Percentiles rank a stretch among this genome's conserved stretches.
Conservation (phyloP, 345 rosid genomes). For the Anastatica hierochuntica region DNA sequence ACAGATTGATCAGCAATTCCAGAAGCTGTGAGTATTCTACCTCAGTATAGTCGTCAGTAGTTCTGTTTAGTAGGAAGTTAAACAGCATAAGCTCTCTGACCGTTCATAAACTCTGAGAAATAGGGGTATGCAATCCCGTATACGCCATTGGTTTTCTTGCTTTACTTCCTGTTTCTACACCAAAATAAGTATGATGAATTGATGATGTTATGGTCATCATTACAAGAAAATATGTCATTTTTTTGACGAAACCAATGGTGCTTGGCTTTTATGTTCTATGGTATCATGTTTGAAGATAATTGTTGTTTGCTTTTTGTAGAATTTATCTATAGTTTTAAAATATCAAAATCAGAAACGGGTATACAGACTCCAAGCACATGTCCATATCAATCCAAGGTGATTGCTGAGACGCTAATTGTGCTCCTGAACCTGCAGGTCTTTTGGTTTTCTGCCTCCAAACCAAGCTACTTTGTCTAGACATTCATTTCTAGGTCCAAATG, state of each 20-base stretch:
- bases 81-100: neutral
- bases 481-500: slow-evolving; percentile 80
- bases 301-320: neutral
- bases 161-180: neutral
- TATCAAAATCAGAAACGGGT: neutral
- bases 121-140: neutral
- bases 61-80: neutral
- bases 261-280: neutral
- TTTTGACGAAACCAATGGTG: neutral
- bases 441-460: slow-evolving; percentile 55
- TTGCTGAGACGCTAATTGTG: neutral
- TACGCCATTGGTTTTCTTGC: neutral
- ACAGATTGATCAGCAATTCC: slow-evolving; percentile 65
- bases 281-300: too few species aligned
- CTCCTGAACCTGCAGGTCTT: slow-evolving; percentile 43
- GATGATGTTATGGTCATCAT: neutral
- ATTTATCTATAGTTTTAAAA: neutral
- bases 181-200: neutral
- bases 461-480: slow-evolving; percentile 93
- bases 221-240: neutral
- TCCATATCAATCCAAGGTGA: neutral
- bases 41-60: neutral
- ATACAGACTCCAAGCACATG: neutral
- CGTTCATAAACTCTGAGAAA: neutral
- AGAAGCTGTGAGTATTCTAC: slow-evolving; percentile 57